Conservation (phyloP, 1,284 basidiomycete species). For the Ustilago crameri region DNA sequence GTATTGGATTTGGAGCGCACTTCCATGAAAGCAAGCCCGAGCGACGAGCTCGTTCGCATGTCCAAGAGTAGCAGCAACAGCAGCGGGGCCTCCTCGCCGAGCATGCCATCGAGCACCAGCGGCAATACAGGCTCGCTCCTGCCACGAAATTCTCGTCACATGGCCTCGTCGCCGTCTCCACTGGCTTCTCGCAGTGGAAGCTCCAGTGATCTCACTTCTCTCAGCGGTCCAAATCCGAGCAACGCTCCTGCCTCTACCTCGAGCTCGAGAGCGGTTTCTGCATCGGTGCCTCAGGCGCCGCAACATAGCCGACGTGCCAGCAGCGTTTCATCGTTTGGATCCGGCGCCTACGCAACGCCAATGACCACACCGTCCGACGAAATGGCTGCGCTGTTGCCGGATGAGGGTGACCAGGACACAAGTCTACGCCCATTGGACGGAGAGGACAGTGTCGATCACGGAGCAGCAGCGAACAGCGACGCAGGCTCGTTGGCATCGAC, state of each 20-base stretch:
- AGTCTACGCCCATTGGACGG: conserved; percentile 31
- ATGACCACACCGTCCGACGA: conserved; percentile 51
- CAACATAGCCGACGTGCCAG: conserved; percentile 44
- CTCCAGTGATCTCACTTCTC: conserved; percentile 23
- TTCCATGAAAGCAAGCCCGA: conserved; percentile 32
- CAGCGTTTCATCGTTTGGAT: conserved; percentile 50
- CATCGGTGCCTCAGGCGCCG: conserved; percentile 16
- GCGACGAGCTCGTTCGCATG: conserved; percentile 14
- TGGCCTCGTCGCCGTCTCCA: conserved; percentile 35
- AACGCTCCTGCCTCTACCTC: conserved; percentile 4
- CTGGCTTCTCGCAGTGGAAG: conserved; percentile 41
- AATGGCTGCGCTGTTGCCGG: conserved; percentile 43
- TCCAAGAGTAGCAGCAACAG: conserved; percentile 15
- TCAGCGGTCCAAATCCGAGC: conserved; percentile 8
- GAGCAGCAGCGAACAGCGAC: not conserved
- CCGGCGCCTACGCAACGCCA: conserved; percentile 48
- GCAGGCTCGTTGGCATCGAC: conserved; percentile 2
- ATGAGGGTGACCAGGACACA: conserved; percentile 31
- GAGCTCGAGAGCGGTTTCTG: conserved; percentile 25
- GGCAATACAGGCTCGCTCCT: conserved; percentile 13
- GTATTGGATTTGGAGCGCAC: conserved; percentile 25
- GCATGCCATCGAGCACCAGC: not conserved
- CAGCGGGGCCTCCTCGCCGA: conserved; percentile 23
- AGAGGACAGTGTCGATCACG: conserved; percentile 8
- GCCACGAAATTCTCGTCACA: conserved; percentile 10